These are phyloP conservation scores for Centella asiatica DNA, from an alignment of 129 eudicot species.

Conservation along the genomic window DNA sequence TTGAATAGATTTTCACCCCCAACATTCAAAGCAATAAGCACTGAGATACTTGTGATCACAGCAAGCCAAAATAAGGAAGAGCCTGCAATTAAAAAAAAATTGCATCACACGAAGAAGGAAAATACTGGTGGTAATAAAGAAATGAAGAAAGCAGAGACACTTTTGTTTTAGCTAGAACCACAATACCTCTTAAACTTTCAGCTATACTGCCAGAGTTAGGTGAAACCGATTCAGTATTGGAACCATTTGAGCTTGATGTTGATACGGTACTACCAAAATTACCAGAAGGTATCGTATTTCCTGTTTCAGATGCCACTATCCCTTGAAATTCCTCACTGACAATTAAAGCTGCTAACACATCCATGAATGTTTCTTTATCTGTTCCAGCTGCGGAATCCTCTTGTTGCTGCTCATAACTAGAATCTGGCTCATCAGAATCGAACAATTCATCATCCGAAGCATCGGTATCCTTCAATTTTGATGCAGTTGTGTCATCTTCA, in stretches of 20 bases:
- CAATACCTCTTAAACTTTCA: conserved; percentile 30
- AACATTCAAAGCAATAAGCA: conserved; percentile 49
- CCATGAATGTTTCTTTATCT: conserved; percentile 78
- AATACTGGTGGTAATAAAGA: background rate
- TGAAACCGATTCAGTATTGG: conserved; percentile 19
- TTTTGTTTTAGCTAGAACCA: background rate
- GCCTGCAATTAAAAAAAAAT: conserved; percentile 37
- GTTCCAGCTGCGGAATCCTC: conserved; percentile 25
- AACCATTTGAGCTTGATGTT: conserved; percentile 22
- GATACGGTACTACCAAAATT: conserved; percentile 23
- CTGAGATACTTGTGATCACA: conserved; percentile 52
- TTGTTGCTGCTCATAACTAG: conserved; percentile 32
- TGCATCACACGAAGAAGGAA: background rate
- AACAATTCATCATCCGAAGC: conserved; percentile 60
- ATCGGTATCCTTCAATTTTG: conserved; percentile 23
- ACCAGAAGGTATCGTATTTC: conserved; percentile 34
- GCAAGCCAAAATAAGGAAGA: conserved; percentile 73
- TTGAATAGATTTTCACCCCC: conserved; percentile 62
- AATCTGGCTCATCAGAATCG: conserved; percentile 50
- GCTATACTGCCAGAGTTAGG: conserved; percentile 30
- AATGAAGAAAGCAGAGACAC: too few relatives aligned
- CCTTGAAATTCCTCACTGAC: conserved; percentile 97
- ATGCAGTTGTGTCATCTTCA: conserved; percentile 60
- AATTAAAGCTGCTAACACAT: conserved; percentile 78
- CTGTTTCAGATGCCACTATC: conserved; percentile 79